These are phyloP conservation scores for Chytridium lagenaria DNA, from an alignment of 371 early-diverging fungal species.

Conservation along the genomic window DNA sequence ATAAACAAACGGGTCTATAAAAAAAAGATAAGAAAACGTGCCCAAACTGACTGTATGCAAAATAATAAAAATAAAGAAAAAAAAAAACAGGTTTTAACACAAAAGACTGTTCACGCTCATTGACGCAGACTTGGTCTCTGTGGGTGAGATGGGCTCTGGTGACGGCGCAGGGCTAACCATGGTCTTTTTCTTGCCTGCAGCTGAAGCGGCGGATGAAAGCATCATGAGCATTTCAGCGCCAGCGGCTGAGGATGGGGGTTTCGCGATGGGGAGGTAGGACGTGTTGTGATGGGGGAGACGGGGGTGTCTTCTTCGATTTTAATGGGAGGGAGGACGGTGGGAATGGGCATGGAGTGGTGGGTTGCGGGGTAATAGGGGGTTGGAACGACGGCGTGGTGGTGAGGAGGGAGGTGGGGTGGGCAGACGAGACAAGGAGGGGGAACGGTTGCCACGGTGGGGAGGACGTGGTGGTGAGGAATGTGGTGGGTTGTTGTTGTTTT, in stretches of 20 bases:
- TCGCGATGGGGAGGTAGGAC: too few relatives aligned
- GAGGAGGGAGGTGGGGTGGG: not conserved
- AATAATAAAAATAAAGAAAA: too few relatives aligned
- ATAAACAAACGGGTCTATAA: not conserved
- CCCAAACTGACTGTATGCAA: too few relatives aligned
- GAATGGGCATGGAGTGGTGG: not conserved
- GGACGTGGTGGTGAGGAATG: not conserved
- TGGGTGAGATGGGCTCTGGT: not conserved
- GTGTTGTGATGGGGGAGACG: too few relatives aligned
- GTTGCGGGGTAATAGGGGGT: not conserved
- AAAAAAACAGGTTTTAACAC: too few relatives aligned
- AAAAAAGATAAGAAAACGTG: not conserved
- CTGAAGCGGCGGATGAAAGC: not conserved
- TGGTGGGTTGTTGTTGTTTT: not conserved
- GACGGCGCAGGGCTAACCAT: not conserved
- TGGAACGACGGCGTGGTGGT: conserved; percentile 2
- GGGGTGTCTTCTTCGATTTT: too few relatives aligned
- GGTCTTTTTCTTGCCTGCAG: not conserved
- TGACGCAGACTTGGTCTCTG: not conserved
- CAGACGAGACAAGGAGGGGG: not conserved
- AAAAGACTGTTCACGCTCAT: not conserved
- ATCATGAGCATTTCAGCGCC: not conserved
- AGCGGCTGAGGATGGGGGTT: too few relatives aligned
- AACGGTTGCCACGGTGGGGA: too few relatives aligned
- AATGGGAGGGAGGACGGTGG: not conserved